These are phyloP conservation scores for Capsella bursapastoris DNA, from an alignment of 345 rosid species.

Conservation along the genomic window DNA sequence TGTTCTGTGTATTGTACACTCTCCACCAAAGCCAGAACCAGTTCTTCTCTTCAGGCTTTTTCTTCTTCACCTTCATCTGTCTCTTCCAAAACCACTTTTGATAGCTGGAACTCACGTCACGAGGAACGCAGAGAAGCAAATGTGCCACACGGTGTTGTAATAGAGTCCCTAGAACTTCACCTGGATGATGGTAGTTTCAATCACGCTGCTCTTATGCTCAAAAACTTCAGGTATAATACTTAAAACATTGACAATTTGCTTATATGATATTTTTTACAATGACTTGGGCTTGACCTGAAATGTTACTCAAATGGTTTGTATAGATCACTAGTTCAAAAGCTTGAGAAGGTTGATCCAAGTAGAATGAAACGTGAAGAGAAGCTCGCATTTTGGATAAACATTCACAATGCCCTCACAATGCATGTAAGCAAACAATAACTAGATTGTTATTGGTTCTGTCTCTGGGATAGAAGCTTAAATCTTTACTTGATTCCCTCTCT, in stretches of 20 bases:
- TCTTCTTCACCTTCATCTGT: conserved; percentile 63
- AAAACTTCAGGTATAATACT: conserved; percentile 67
- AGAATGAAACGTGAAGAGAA: conserved; percentile 90
- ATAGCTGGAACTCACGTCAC: conserved; percentile 54
- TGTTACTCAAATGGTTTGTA: conserved; percentile 17
- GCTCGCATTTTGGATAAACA: conserved; percentile 89
- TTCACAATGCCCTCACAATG: conserved; percentile 89
- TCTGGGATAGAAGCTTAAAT: conserved; percentile 20
- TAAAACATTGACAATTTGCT: neutral
- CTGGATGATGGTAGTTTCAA: conserved; percentile 65
- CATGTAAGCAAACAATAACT: conserved; percentile 57
- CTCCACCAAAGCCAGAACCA: conserved; percentile 43
- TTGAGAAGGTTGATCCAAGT: conserved; percentile 74
- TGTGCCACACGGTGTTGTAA: conserved; percentile 49
- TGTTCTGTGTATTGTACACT: conserved; percentile 77
- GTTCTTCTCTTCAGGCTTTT: conserved; percentile 41
- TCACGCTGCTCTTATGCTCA: conserved; percentile 63
- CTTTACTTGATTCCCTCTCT: neutral
- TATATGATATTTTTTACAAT: neutral
- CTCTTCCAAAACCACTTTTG: conserved; percentile 69
- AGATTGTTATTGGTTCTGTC: conserved; percentile 2
- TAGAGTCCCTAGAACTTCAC: conserved; percentile 62
- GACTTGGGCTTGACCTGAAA: neutral
- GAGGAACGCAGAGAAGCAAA: conserved; percentile 46
- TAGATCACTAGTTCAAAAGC: conserved; percentile 73